Evolutionary conservation across 306 rosid species (phyloP).

Genomic region (Lablab purpureus): DNA sequence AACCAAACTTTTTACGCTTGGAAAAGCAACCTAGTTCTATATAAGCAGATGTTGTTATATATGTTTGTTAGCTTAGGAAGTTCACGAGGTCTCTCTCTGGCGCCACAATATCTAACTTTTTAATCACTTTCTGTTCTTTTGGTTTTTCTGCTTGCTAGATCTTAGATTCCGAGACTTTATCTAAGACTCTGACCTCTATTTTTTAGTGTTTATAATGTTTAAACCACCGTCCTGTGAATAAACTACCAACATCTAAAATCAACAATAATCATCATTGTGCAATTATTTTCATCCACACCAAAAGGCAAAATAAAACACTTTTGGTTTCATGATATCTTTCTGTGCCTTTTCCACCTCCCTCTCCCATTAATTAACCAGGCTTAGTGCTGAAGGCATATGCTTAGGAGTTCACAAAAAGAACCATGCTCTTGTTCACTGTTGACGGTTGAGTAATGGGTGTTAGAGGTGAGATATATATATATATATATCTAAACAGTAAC

Average conservation of each 20-base stretch:
- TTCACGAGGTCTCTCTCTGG: conserved; percentile 6
- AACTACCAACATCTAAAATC: conserved; percentile 35
- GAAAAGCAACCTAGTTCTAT: conserved; percentile 14
- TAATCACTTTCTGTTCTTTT: conserved; percentile 23
- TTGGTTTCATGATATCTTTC: neutral
- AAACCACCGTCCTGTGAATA: conserved; percentile 51
- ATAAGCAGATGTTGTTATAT: neutral
- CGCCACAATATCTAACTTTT: neutral
- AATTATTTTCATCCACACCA: conserved; percentile 51
- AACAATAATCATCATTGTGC: conserved; percentile 57
- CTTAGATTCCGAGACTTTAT: neutral
- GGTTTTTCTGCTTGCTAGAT: neutral
- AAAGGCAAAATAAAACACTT: conserved; percentile 24
- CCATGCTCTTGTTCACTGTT: conserved; percentile 20
- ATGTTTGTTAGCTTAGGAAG: conserved; percentile 5
- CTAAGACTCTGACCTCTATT: conserved; percentile 12
- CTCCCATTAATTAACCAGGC: neutral
- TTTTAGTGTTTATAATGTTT: conserved; percentile 8
- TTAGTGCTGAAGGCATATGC: conserved; percentile 1
- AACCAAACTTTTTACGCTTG: conserved; percentile 40
- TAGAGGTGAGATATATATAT: too few species aligned
- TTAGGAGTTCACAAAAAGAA: conserved; percentile 31
- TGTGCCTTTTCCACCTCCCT: neutral
- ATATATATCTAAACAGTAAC: neutral
- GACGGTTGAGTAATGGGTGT: neutral